Base-by-base conservation (phyloP, 768 basidiomycete species). In the Saitozyma sp. region DNA sequence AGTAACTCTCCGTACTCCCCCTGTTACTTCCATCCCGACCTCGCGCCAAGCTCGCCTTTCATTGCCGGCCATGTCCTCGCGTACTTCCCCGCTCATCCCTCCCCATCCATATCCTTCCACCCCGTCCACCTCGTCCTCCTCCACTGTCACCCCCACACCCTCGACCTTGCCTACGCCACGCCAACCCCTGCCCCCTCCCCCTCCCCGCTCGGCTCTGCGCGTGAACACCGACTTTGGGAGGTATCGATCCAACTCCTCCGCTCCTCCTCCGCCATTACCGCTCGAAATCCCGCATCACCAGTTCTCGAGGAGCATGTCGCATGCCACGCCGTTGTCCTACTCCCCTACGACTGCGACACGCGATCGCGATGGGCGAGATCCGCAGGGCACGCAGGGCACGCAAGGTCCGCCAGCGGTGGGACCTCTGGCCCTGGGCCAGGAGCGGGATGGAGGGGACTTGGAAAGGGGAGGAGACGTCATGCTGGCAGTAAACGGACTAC, bases 181-280 rank as follows among this genome's bases (percentile, higher is more conserved):
- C 9, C 37, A n/a, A 37, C 49, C 48, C 19, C 29, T 41, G 38
- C 56, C 48, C 5, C 57, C 56, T 19, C 56, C 48, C 5, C 57
- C 56, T 19, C 49, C 63, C 8, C 52, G 63, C 8, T 61, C 66
- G 17, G 52, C 66, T n/a, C 42, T 67, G 20, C 58, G 66, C 8
- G 59, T 67, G n/a, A 67, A 63, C 43, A 67, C 66, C 49, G 62
- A 67, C 13, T 19, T 48, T 9, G 50, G 37, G 14, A 57, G 66
- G 16, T 52, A 64, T 29, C 49, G 66, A 10, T 64, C 66, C 8
- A 64, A 64, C 54, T 64, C 66, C 7, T 59, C 62, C 10, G 56
- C 66, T 43, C 13, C 45, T 19, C 41, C 40, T 6, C 43, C 56
- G 42, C 13, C 53, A 16, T 14, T 49, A 8, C 43, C 17, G 19